phyloP scores from a whole-genome alignment of 2,329 filamentous ascomycete genomes.

The Talaromyces funiculosus region DNA sequence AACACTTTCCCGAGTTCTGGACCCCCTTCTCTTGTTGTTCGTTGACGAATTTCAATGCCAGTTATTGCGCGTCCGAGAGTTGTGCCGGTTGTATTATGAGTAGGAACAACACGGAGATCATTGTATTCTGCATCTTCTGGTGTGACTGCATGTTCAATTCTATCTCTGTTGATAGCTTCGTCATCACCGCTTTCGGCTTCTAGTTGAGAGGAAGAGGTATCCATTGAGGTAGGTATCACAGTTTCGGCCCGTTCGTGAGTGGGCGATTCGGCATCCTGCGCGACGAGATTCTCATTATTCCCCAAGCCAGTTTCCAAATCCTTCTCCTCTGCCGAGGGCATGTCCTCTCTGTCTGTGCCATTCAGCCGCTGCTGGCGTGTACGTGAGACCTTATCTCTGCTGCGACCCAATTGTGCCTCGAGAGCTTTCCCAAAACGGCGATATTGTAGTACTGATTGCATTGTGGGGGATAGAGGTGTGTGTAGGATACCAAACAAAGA shows the following conservation, averaged over 20 bases:
- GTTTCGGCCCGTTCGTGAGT: background rate
- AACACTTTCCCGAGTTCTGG: conserved; percentile 32
- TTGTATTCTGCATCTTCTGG: conserved; percentile 14
- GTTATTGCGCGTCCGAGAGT: conserved; percentile 21
- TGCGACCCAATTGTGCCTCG: conserved; percentile 19
- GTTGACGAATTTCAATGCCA: conserved; percentile 21
- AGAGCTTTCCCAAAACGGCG: conserved; percentile 20
- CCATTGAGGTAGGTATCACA: background rate
- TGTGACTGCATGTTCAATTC: conserved; percentile 14
- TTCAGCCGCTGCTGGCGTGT: conserved; percentile 16
- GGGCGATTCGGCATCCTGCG: background rate
- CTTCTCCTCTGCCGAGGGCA: conserved; percentile 3
- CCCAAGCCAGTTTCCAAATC: conserved; percentile 4
- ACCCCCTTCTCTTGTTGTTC: conserved; percentile 18
- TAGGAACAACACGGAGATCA: conserved; percentile 16
- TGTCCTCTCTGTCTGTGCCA: background rate
- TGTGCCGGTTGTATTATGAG: conserved; percentile 19
- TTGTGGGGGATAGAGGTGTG: conserved; percentile 5
- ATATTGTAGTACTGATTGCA: conserved; percentile 26
- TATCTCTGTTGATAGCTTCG: background rate
- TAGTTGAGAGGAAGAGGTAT: background rate
- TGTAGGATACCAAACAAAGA: background rate
- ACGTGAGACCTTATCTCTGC: conserved; percentile 14
- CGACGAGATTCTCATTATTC: background rate
- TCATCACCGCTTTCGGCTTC: background rate